Conservation (phyloP, 306 rosid species). For the Begonia masoniana region DNA sequence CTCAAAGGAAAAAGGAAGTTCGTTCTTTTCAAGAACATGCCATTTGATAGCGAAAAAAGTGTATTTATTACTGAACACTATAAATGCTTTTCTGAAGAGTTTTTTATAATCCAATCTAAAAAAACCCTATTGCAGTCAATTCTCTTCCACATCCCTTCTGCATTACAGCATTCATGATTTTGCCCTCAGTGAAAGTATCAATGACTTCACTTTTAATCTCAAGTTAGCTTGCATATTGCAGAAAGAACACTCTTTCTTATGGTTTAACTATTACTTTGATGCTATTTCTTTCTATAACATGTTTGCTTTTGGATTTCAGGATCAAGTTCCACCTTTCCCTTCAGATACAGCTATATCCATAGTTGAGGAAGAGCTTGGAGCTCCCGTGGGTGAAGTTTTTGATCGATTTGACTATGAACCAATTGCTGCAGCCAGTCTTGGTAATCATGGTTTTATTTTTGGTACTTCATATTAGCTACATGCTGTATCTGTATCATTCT, state of each 20-base stretch:
- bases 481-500: constrained; percentile 5
- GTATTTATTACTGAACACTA: too few species aligned
- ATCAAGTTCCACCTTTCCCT: constrained; percentile 99
- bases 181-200: neutral
- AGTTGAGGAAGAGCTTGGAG: constrained; percentile 89
- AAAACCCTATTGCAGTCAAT: too few species aligned
- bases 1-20: too few species aligned
- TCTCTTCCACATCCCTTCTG: too few species aligned
- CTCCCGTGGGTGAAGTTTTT: constrained; percentile 48
- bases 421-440: constrained; percentile 99
- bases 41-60: too few species aligned
- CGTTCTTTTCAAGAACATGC: too few species aligned
- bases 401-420: constrained; percentile 89
- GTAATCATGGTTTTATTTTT: constrained; percentile 26
- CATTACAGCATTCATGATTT: too few species aligned
- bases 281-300: constrained; percentile 15
- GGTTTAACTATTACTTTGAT: neutral
- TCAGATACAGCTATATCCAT: constrained; percentile 75
- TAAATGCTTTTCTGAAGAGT: too few species aligned
- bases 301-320: constrained; percentile 36
- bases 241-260: neutral
- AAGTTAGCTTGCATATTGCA: neutral
- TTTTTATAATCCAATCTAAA: too few species aligned
- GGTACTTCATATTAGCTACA: neutral
- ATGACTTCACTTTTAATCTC: neutral